Base-by-base conservation (phyloP, 164 flowering plant genomes). In the Protea cynaroides region DNA sequence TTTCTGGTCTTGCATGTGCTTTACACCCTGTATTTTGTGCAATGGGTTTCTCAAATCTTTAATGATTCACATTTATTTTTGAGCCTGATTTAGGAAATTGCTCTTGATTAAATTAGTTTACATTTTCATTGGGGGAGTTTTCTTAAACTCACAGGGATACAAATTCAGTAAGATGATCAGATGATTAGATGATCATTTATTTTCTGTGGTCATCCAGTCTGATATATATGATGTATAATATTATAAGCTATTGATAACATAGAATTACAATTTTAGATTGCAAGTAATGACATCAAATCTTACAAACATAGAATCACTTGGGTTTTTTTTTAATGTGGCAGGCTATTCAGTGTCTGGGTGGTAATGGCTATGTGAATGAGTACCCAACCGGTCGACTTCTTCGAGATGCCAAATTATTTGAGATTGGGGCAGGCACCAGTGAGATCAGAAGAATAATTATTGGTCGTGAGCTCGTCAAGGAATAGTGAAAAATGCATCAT, bases 361-460 rank as follows among this genome's bases (percentile, higher is more conserved):
- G 98, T 7, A 95, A 95, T 64, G 98, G 99, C 5, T 95, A 92
- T 50, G 90, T 95, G 56, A 95, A 92, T 54, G 99, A 95, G 74
- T 95, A 95, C 66, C 72, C 86, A 65, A 95, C 99, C 0, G 97
- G 99, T 14, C 89, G 99, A 19, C 84, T 89, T 69, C 94, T 95
- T 17, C 86, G 98, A 62, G 99, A 95, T 77, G 99, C 99, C 53
- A 95, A 95, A 71, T 78, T 92, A 15, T 95, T 83, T 69, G 99
- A 95, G 79, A 92, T 95, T 54, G 99, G 96, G 52, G 99, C 99
- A 5, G 99, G 99, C 22, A 95, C 99, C 9, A 95, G 97, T 65
- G 99, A 95, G 78, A 87, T 95, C 57, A 81, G 99, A 78, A 85
- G 99, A 77, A 75, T 88, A 83, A 86, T 95, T 2, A 92, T 95